Percentiles rank a stretch among this genome's conserved stretches.
Conservation (phyloP, 2,329 filamentous ascomycete species). For the Pestalotiopsis sp. region DNA sequence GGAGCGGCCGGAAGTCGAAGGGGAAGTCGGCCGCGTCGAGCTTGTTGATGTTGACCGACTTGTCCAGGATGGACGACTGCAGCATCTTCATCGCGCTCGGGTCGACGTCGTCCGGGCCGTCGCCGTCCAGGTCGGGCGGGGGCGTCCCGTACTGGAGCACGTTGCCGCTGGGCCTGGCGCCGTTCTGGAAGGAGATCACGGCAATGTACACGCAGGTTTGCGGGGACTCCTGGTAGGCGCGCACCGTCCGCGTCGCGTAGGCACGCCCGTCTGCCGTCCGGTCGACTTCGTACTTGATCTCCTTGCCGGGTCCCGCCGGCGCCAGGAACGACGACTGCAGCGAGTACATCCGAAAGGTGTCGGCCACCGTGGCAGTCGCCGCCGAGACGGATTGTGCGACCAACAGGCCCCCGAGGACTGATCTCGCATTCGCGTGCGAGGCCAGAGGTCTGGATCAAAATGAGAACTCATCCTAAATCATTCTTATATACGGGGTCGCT, state of each 20-base stretch:
- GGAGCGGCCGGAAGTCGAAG: constrained; percentile 6
- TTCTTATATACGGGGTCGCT: not conserved
- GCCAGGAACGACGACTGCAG: not conserved
- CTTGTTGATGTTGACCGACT: not conserved
- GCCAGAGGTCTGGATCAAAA: not conserved
- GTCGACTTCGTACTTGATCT: constrained; percentile 15
- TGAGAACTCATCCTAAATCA: not conserved
- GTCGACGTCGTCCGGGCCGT: not conserved
- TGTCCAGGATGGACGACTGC: not conserved
- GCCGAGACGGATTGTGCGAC: constrained; percentile 4
- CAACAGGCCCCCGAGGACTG: constrained; percentile 3
- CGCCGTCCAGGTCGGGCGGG: not conserved
- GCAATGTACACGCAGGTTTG: constrained; percentile 15
- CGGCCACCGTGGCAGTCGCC: not conserved
- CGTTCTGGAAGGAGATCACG: constrained; percentile 17
- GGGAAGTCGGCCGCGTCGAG: constrained; percentile 6
- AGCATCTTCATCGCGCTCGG: not conserved
- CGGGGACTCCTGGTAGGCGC: constrained; percentile 8
- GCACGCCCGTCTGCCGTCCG: constrained; percentile 15
- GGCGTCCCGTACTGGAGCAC: not conserved
- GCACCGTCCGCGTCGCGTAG: constrained; percentile 18
- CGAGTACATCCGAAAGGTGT: not conserved
- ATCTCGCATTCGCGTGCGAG: not conserved
- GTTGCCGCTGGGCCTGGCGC: not conserved
- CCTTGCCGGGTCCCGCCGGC: not conserved